Conservation (phyloP, 208 protist species). For the Herpetomonas samuelpessoai region DNA sequence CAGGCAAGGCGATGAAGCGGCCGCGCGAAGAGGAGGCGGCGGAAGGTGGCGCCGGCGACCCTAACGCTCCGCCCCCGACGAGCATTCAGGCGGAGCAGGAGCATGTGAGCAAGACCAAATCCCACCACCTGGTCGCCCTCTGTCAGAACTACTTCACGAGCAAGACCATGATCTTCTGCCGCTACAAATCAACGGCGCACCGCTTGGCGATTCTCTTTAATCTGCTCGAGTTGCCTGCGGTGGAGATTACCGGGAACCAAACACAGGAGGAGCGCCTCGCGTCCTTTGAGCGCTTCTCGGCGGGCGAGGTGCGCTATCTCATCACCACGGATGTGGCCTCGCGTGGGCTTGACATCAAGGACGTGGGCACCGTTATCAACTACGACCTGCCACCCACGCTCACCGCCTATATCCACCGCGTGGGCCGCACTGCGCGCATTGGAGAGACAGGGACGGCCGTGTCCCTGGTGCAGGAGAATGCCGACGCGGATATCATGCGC, state of each 20-base stretch:
- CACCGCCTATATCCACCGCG: conserved; percentile 98
- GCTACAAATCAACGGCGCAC: conserved; percentile 81
- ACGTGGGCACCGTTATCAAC: conserved; percentile 97
- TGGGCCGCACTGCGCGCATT: conserved; percentile 97
- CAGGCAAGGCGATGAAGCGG: conserved; percentile 41
- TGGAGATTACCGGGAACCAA: conserved; percentile 86
- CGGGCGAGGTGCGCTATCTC: conserved; percentile 76
- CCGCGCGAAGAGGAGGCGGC: conserved; percentile 6
- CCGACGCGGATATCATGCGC: conserved; percentile 84
- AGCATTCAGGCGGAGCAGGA: conserved; percentile 23
- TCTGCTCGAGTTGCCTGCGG: conserved; percentile 55
- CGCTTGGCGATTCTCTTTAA: conserved; percentile 81
- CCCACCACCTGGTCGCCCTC: conserved; percentile 76
- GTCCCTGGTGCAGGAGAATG: conserved; percentile 91
- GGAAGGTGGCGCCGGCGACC: conserved; percentile 9
- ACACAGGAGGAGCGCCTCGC: conserved; percentile 81
- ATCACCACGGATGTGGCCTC: conserved; percentile 92
- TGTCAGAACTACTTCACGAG: conserved; percentile 72
- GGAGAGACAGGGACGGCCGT: conserved; percentile 92
- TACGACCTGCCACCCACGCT: conserved; percentile 96
- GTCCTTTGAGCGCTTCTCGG: conserved; percentile 78
- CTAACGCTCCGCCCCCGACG: neutral
- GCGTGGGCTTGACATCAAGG: conserved; percentile 96
- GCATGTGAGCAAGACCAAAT: conserved; percentile 75
- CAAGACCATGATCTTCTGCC: conserved; percentile 88